Conservation (phyloP, 2,329 filamentous ascomycete genomes). For the Trichoderma aggressivum region DNA sequence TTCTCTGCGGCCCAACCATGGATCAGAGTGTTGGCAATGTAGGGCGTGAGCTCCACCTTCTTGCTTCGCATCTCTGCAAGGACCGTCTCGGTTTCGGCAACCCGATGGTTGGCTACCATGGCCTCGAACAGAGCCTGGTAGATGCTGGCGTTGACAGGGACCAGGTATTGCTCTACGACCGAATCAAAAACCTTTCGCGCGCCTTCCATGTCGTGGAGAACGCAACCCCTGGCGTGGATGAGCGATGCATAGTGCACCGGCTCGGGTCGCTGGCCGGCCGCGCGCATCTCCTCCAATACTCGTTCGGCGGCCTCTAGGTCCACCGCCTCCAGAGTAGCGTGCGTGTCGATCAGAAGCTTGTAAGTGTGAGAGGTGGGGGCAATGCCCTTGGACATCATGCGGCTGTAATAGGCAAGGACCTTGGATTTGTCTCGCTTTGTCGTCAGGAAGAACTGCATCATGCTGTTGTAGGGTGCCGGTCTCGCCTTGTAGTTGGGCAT, state of each 20-base stretch:
- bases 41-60: constrained; percentile 83
- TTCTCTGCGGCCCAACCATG: constrained; percentile 90
- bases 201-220: constrained; percentile 83
- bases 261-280: constrained; percentile 72
- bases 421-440: constrained; percentile 95
- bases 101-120: constrained; percentile 91
- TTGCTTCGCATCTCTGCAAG: constrained; percentile 71
- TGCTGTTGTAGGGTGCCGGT: constrained; percentile 95
- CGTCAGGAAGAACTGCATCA: constrained; percentile 99
- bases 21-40: constrained; percentile 97
- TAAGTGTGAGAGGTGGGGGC: constrained; percentile 92
- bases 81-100: constrained; percentile 70
- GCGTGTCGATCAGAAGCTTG: constrained; percentile 93
- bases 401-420: constrained; percentile 90
- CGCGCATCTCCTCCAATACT: constrained; percentile 74
- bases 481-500: constrained; percentile 99
- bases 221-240: constrained; percentile 93
- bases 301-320: constrained; percentile 84
- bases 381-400: constrained; percentile 85
- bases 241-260: constrained; percentile 94
- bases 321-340: constrained; percentile 89
- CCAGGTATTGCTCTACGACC: constrained; percentile 64
- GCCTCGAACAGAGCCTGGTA: constrained; percentile 97
- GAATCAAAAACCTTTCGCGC: constrained; percentile 79
- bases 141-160: constrained; percentile 75